phyloP scores from a whole-genome alignment of 2,329 filamentous ascomycete genomes.

The Sporothrix protearum region DNA sequence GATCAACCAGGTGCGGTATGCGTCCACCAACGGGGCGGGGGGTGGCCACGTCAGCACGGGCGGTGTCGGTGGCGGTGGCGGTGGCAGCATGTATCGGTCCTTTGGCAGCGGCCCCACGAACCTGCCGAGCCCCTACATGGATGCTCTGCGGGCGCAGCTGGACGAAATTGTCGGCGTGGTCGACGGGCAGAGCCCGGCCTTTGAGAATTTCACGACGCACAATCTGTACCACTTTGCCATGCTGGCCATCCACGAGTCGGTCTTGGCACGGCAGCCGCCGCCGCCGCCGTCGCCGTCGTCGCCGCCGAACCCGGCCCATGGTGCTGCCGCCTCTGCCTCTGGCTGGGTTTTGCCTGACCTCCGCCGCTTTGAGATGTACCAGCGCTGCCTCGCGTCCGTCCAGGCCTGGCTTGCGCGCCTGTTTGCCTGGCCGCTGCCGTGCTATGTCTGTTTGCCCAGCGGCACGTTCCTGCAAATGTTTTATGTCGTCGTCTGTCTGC shows the following conservation, averaged over 20 bases:
- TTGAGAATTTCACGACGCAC: conserved; percentile 19
- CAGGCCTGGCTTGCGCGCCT: conserved; percentile 25
- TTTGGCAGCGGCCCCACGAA: neutral
- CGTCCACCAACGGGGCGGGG: neutral
- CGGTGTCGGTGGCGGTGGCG: neutral
- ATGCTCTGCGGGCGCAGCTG: conserved; percentile 16
- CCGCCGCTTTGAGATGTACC: conserved; percentile 21
- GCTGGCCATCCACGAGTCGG: conserved; percentile 25
- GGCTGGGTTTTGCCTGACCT: conserved; percentile 11
- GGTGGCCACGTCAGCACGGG: neutral
- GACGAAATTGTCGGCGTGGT: conserved; percentile 1
- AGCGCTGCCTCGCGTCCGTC: conserved; percentile 25
- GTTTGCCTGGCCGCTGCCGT: conserved; percentile 18
- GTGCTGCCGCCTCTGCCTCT: too few species aligned
- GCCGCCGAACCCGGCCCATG: too few species aligned
- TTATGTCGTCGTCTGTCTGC: conserved; percentile 23
- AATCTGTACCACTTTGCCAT: conserved; percentile 21
- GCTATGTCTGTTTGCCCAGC: conserved; percentile 12
- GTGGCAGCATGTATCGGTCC: neutral
- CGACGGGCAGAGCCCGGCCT: neutral
- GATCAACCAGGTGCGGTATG: conserved; percentile 34
- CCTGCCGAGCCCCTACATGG: conserved; percentile 10
- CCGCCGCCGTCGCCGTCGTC: too few species aligned
- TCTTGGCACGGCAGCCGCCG: neutral
- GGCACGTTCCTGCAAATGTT: conserved; percentile 21